Base-by-base conservation (phyloP, 257 asterid species). In the Salvia splendens region DNA sequence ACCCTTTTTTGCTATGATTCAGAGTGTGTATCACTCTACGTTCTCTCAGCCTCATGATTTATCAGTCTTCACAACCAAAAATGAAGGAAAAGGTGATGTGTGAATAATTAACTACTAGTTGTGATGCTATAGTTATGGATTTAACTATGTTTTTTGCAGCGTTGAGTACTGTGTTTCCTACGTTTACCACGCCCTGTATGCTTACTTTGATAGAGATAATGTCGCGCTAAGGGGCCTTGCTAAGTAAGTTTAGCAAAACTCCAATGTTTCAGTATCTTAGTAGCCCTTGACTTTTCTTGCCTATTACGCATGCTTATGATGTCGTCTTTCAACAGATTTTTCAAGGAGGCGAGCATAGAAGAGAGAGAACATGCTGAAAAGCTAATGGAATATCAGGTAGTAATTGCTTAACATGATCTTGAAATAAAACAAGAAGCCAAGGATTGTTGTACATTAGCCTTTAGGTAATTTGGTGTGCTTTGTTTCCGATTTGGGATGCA, bases 361-460 rank as follows among this genome's bases (percentile, higher is more conserved):
- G 97, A 90, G 81, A 82, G 89, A 76, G 97, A 85, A 4, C 97
- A 86, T 69, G 99, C 95, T 42, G 92, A 90, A 84, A 93, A 84
- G 75, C 74, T 93, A 12, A 86, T 88, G 89, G 73, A 88, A 40
- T 91, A 91, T 80, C 99, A 88, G 97, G 99, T 88, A 62, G 99
- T 88, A 62, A 33, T 5, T 30, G 3, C 15, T 12, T 4, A 24
- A 20, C 61, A 47, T n/a, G 12, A 9, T 16, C 43, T 12, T 48
- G 24, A 48, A 48, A 48, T 3, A 1, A 6, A 7, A n/a, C 1
- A 14, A 16, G 2, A 48, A 48, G 24, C 53, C 24, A 48, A 14
- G 53, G 6, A 49, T 8, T 40, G 6, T 33, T 33, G 8, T 5
- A 5, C 2, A 6, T 15, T 15, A 7, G 54, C 30, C 5, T 12